Base-by-base conservation (phyloP, 2,329 filamentous ascomycete species). In the Curvularia sp. region DNA sequence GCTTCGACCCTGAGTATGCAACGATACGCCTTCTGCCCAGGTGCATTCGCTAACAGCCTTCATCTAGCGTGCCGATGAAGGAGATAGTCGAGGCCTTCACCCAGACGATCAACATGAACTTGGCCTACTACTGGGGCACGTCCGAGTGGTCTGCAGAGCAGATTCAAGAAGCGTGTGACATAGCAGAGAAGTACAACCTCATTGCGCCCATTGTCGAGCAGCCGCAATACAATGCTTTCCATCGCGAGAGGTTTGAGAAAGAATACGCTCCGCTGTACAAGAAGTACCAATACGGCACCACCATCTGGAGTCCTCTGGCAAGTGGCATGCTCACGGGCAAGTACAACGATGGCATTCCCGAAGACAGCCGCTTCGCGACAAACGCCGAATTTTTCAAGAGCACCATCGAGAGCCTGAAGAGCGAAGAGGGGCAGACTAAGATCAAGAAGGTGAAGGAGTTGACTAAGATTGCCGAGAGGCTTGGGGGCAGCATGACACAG, bases 341-440 rank as follows among this genome's bases (percentile, higher is more conserved):
- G 77, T 88, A 88, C 80, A 87, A 87, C 74, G 80, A 87, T 61
- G 85, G 85, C 53, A 84, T 87, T 53, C 84, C 85, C 15, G 81
- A 85, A 66, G 85, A 82, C 68, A 87, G 84, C 38, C 84, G 86
- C 34, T 87, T 87, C 66, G 83, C 83, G 53, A 84, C 79, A 64
- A 85, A 86, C 76, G 80, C 83, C 59, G 81, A 81, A 51, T 82
- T 83, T 66, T 88, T 88, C 74, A 82, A 83, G 64, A 79, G 82
- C 66, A 84, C 82, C 18, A 81, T 87, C 59, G 81, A 82, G 66
- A 76, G 76, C 49, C 80, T 85, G 53, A 78, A 83, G 71, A 78
- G 69, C 32, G 79, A 80, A 8, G 81, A 82, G 61, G 82, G 82
- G 50, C 77, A 83, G 69, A 78, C 79, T 34, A 83, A 84, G 74